Percentiles rank a stretch among this genome's conserved stretches.
phyloP scores from a whole-genome alignment of 2,329 filamentous ascomycete genomes.

The Colletotrichum plurivorum region DNA sequence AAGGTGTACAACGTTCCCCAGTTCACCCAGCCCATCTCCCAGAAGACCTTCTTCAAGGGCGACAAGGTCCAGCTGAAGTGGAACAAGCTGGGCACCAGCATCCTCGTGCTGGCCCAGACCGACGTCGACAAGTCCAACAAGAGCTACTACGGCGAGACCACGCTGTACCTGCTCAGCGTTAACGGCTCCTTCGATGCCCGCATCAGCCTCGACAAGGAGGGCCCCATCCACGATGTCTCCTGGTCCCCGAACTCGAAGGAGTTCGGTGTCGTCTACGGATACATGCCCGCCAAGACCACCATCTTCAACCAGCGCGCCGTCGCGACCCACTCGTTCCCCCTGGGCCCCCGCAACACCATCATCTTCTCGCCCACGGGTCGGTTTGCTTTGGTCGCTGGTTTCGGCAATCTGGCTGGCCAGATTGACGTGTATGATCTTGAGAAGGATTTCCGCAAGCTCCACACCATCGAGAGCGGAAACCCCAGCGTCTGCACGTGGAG shows the following conservation, averaged over 20 bases:
- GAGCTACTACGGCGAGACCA: conserved; percentile 99
- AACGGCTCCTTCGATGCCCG: conserved; percentile 94
- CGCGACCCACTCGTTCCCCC: conserved; percentile 85
- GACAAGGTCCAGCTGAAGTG: conserved; percentile 99
- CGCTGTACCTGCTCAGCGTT: conserved; percentile 92
- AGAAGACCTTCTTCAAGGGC: conserved; percentile 99
- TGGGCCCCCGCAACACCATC: conserved; percentile 94
- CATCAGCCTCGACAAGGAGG: conserved; percentile 94
- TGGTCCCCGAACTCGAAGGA: conserved; percentile 99
- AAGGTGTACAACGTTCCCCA: conserved; percentile 95
- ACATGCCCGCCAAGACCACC: conserved; percentile 99
- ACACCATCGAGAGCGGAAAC: conserved; percentile 95
- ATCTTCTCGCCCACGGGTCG: conserved; percentile 93
- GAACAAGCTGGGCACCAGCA: conserved; percentile 91
- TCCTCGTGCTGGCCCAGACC: conserved; percentile 96
- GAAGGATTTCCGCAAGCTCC: conserved; percentile 93
- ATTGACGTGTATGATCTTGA: conserved; percentile 98
- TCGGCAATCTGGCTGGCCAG: conserved; percentile 96
- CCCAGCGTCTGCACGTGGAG: conserved; percentile 98
- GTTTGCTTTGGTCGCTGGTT: conserved; percentile 94
- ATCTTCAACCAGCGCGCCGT: conserved; percentile 95
- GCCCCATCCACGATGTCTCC: conserved; percentile 97
- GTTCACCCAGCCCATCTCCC: conserved; percentile 86
- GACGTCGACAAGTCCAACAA: conserved; percentile 99
- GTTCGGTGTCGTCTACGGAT: conserved; percentile 97